Base-by-base conservation (phyloP, 768 basidiomycete genomes). In the Cubamyces lactineus region DNA sequence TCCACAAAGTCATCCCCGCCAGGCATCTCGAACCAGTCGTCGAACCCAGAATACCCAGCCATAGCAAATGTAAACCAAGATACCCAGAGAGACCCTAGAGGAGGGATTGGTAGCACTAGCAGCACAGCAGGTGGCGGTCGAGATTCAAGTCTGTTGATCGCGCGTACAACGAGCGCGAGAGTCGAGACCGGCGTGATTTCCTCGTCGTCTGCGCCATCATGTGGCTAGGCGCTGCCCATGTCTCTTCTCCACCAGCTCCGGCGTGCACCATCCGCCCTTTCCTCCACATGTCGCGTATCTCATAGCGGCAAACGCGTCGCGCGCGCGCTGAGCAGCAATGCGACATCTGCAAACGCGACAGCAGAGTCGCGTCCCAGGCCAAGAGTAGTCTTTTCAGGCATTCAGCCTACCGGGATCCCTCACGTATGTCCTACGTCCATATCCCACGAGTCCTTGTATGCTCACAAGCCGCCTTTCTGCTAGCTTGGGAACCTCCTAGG, bases 401-500 rank as follows among this genome's bases (percentile, higher is more conserved):
- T 98, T 30, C 96, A 96, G 71, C 96, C 96, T 0, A 96, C 96
- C 1, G 92, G 94, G 0, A 85, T 90, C 2, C 92, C 93, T 49
- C 94, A 96, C 76, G 94, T 95, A 73, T 67, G 84, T 72, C 2
- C 12, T 17, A n/a, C 1, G 1, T 34, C 5, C 34, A 11, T 9
- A 34, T 9, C 9, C 34, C 11, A 34, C 34, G 9, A 34, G 34
- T 34, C 34, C 9, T 34, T 11, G 34, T 6, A 46, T 55, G 24
- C 24, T 41, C 6, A 26, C 58, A 65, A 66, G 34, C n/a, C n/a
- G n/a, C n/a, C n/a, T n/a, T 66, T 39, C 3, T 5, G 30, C 5
- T 59, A 98, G 95, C 80, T 97, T 70, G 96, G 96, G 46, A 98
- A 98, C 73, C 92, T 94, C 69, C 81, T 98, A 3, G 96, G 96